A percentile compares a stretch with the other conserved stretches of the same genome.
phyloP scores from a whole-genome alignment of 2,329 filamentous ascomycete species.

The Fonsecaea erecta region DNA sequence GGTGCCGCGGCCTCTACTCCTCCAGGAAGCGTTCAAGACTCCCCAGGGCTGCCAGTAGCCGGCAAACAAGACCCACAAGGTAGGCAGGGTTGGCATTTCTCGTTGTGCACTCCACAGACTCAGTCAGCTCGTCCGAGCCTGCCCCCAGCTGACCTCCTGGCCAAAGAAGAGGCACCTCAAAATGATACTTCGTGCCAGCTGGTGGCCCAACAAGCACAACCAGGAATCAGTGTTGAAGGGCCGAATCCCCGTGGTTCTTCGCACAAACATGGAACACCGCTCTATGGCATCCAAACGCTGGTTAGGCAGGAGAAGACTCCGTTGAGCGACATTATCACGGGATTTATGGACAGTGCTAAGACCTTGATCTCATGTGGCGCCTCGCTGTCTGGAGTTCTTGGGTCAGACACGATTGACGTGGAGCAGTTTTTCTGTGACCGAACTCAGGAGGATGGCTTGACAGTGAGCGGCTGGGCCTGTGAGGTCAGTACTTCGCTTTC shows the following conservation, averaged over 20 bases:
- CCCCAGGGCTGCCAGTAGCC: background rate
- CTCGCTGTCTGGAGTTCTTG: slow-evolving; percentile 2
- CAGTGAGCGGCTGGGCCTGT: slow-evolving; percentile 9
- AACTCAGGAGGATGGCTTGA: background rate
- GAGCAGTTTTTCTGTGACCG: slow-evolving; percentile 12
- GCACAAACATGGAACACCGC: background rate
- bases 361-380: background rate
- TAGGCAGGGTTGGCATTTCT: background rate
- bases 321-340: slow-evolving; percentile 12
- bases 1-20: background rate
- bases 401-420: slow-evolving; percentile 7
- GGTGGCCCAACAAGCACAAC: background rate
- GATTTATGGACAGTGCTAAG: slow-evolving; percentile 9
- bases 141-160: background rate
- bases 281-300: slow-evolving; percentile 5
- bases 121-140: background rate
- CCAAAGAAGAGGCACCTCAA: background rate
- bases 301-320: slow-evolving; percentile 2
- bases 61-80: background rate
- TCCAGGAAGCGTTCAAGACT: background rate
- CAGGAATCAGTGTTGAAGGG: background rate
- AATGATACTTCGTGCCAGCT: background rate
- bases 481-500: slow-evolving; percentile 8
- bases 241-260: background rate
- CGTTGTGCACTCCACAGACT: background rate